Evolutionary conservation across 2,329 filamentous ascomycete genomes (phyloP), one percentile per base, ranked within the genome.

Genomic region (Penicillium sp.): DNA sequence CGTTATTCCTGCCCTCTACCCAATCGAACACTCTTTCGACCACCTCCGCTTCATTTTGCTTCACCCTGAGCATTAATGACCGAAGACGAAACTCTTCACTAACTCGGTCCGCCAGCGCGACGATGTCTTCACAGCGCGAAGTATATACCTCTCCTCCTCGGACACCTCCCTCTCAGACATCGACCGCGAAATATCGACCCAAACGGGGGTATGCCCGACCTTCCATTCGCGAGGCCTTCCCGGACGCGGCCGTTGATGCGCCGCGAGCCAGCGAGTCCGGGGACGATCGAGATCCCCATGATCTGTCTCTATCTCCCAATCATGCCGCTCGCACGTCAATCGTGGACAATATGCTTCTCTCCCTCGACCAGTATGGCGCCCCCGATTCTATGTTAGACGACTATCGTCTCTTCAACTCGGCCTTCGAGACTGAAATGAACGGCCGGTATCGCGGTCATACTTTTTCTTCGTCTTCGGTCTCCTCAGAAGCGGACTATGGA

Each of bases 281-380:
- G n/a, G 71, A 74, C 49, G 72, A 74, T 44, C 69, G 64, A 10
- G 72, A 75, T 53, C 71, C 72, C 16, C 92, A 96, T 77, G 92
- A 96, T 70, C 80, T 96, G 56, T 92, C 89, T 51, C 80, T 95
- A 63, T 86, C 86, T 45, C 84, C 88, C 44, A 80, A 86, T 55
- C 84, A 89, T 68, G 84, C 89, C 57, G 90, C 89, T 36, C 85
- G 92, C 61, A 90, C 95, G 67, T 96, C 92, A 31, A 85, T 99
- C 61, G 90, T 99, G 53, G 88, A 94, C 72, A 95, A 96, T 72
- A 94, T 99, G 87, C 84, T 97, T 54, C 79, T 94, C 59, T 96
- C 92, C 36, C 85, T 99, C 58, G 92, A 96, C 73, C 88, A 92
- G 71, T 85, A 92, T 67, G 86, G 83, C 36, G 79, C 62, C 31